Percentiles rank a stretch among this genome's conserved stretches.
Conservation (phyloP, 495 filamentous ascomycete genomes). For the Daldinia loculata region DNA sequence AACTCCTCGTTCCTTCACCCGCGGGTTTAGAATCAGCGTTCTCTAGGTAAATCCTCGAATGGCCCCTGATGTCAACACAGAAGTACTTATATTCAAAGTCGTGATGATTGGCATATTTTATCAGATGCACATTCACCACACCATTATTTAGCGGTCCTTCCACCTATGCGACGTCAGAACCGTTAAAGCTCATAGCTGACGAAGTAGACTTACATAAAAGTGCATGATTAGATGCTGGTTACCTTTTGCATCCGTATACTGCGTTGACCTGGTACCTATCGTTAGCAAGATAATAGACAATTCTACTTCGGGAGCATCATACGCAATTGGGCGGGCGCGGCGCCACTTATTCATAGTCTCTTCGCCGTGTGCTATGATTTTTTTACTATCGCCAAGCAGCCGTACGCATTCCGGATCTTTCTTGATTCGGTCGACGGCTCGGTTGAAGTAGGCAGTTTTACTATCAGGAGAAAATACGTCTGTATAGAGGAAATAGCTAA, state of each 20-base stretch:
- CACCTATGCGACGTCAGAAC: constrained; percentile 63
- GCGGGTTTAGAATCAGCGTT: constrained; percentile 59
- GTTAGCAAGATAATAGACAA: constrained; percentile 18
- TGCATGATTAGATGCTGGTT: constrained; percentile 86
- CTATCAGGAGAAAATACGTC: constrained; percentile 90
- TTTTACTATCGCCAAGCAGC: constrained; percentile 76
- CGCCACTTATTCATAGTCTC: constrained; percentile 84
- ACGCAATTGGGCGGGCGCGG: constrained; percentile 85
- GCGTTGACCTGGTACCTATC: too few relatives aligned
- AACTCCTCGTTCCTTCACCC: constrained; percentile 48
- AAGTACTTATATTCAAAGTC: constrained; percentile 86
- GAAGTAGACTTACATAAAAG: constrained; percentile 72
- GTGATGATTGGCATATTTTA: constrained; percentile 63
- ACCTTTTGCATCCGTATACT: constrained; percentile 76
- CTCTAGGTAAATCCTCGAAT: constrained; percentile 69
- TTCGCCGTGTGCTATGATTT: constrained; percentile 87
- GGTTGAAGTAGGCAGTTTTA: constrained; percentile 87
- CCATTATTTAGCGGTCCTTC: constrained; percentile 82
- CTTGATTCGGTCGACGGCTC: constrained; percentile 81
- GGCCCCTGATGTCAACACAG: constrained; percentile 75
- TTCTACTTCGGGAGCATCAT: constrained; percentile 42
- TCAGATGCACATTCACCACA: constrained; percentile 78
- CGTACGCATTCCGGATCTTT: constrained; percentile 72
- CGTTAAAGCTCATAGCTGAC: neutral
- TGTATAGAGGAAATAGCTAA: constrained; percentile 79